phyloP scores from a whole-genome alignment of 164 flowering plant genomes.

The Santalum album region DNA sequence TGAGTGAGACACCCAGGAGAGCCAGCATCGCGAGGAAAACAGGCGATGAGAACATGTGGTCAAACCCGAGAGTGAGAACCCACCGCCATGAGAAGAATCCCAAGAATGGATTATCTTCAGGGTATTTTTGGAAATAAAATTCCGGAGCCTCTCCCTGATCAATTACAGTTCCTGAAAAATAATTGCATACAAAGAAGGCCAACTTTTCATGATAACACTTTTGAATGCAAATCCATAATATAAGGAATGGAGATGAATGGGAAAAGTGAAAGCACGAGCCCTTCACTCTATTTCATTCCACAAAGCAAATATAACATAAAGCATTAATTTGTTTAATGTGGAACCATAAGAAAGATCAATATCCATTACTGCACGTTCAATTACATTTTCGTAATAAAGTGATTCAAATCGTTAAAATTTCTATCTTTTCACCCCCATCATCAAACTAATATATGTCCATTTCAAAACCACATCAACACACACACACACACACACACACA shows the following conservation, averaged over 20 bases:
- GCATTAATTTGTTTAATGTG: too few species aligned
- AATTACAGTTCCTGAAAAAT: constrained; percentile 63
- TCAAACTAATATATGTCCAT: too few species aligned
- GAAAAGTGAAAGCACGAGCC: neutral
- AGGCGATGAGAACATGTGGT: constrained; percentile 96
- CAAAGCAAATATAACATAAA: too few species aligned
- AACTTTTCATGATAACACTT: neutral
- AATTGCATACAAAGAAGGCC: neutral
- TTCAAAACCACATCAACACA: too few species aligned
- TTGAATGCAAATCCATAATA: neutral
- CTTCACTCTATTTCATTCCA: too few species aligned
- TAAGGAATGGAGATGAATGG: neutral
- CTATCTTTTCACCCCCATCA: too few species aligned
- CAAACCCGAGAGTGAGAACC: constrained; percentile 77
- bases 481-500: too few species aligned
- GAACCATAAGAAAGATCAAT: too few species aligned
- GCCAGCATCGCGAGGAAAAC: constrained; percentile 66
- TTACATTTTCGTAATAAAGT: too few species aligned
- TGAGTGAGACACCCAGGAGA: constrained; percentile 77
- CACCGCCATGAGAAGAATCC: constrained; percentile 94
- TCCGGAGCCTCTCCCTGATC: constrained; percentile 96
- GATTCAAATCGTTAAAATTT: too few species aligned
- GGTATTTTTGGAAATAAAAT: constrained; percentile 63
- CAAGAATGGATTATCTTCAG: constrained; percentile 74
- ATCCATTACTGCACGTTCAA: too few species aligned